Base-by-base conservation (phyloP, 176 grass and related monocot species). In the Avena atlantica region DNA sequence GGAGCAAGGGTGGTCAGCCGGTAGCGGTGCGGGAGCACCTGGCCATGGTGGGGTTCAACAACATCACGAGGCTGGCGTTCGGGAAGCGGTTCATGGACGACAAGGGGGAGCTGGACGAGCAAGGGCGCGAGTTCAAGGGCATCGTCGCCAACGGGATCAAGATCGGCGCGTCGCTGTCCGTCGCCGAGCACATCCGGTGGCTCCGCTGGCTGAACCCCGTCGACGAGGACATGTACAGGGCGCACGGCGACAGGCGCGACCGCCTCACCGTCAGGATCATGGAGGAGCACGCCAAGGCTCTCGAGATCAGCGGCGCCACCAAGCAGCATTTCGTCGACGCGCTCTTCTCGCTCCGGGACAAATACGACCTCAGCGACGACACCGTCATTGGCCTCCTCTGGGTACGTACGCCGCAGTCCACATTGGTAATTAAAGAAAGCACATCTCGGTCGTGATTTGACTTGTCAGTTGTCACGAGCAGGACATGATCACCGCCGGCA, bases 1-100 rank as follows among this genome's bases (percentile, higher is more conserved):
- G 70, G 8, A 80, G 84, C 59, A 85, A 75, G 47, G 47, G 0
- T 0, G 72, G 72, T 2, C 17, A 17, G 72, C 47, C 72, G 1
- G 6, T 75, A 7, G 72, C 23, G 2, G 72, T 75, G 23, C 21
- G 72, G 47, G 47, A 75, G 47, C 17, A 16, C 47, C 72, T 75
- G 1, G n/a, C 13, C 1, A 75, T 51, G 72, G 72, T 75, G 3
- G 72, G 72, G 1, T 75, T 75, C 72, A 75, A 75, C 47, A 75
- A 75, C 47, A 75, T 75, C 72, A 75, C 72, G 12, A 12, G 72
- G 3, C 72, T 75, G 3, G 72, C 72, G 2, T 97, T 97, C 61
- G 95, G 95, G 70, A 97, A 97, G 84, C 91, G 95, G 52, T 97
- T 97, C 82, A 19, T 94, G 74, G 83, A 88, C 50, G 81, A 89